Conservation (phyloP, 768 basidiomycete genomes). For the Epithele typhae region DNA sequence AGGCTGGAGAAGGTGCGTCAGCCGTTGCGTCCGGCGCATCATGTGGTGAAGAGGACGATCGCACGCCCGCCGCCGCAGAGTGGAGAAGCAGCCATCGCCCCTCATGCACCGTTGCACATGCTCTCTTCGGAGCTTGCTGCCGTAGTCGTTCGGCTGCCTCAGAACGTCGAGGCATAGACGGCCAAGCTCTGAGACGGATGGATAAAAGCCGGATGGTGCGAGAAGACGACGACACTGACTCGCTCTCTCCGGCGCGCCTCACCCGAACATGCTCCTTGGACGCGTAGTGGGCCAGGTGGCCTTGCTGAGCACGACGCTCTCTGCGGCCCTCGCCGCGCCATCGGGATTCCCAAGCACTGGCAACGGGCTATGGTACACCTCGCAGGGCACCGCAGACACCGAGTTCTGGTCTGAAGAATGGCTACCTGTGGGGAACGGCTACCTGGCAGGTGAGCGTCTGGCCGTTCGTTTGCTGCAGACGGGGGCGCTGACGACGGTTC, state of each 20-base stretch:
- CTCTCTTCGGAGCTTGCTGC: too few species aligned
- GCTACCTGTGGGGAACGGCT: constrained; percentile 74
- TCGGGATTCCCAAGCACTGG: constrained; percentile 61
- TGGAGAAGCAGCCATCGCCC: too few species aligned
- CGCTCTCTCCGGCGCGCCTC: background rate
- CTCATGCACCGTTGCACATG: too few species aligned
- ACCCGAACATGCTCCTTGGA: constrained; percentile 10
- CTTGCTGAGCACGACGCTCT: constrained; percentile 1
- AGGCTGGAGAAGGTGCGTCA: background rate
- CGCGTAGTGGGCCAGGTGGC: constrained; percentile 5
- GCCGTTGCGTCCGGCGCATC: background rate
- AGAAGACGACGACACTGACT: background rate
- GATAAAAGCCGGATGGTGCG: too few species aligned
- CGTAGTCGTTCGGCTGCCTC: constrained; percentile 7
- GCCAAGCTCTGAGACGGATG: too few species aligned
- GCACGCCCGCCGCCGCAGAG: too few species aligned
- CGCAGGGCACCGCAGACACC: constrained; percentile 35
- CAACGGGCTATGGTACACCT: constrained; percentile 71
- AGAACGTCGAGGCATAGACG: background rate
- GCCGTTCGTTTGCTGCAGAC: too few species aligned
- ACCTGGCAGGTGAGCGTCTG: constrained; percentile 48
- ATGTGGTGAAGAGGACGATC: too few species aligned
- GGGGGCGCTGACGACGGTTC: background rate
- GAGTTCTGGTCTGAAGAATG: constrained; percentile 50
- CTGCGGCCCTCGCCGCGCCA: constrained; percentile 23